These are phyloP conservation scores for Chimonanthus praecox DNA, from an alignment of 164 flowering plant genomes.

Conservation along the genomic window DNA sequence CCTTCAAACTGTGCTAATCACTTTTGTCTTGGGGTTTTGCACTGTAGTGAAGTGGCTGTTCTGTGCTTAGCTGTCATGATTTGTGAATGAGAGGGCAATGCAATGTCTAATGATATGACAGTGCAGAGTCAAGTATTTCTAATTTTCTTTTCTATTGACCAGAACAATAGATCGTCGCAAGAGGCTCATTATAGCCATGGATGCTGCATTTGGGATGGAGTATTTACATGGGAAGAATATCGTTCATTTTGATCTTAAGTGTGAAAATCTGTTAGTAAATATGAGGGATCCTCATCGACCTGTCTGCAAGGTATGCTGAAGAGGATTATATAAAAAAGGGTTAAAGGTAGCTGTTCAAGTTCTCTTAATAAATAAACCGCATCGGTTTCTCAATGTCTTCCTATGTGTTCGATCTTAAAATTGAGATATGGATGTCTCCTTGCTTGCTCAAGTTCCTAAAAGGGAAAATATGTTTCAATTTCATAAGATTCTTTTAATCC, in stretches of 20 bases:
- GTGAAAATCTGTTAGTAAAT: conserved; percentile 86
- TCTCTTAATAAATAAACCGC: background rate
- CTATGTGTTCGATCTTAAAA: background rate
- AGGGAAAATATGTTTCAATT: too few species aligned
- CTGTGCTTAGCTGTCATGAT: background rate
- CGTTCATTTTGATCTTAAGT: conserved; percentile 95
- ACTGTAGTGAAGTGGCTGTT: background rate
- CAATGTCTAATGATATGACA: too few species aligned
- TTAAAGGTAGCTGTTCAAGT: background rate
- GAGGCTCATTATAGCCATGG: conserved; percentile 94
- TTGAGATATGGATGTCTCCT: background rate
- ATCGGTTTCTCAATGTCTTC: background rate
- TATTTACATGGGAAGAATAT: conserved; percentile 92
- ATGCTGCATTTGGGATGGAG: conserved; percentile 96
- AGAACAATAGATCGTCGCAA: conserved; percentile 98
- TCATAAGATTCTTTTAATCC: background rate
- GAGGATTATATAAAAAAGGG: background rate
- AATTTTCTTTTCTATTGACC: conserved; percentile 16
- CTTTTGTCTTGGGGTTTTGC: background rate
- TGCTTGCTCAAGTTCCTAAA: background rate
- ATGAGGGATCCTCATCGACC: conserved; percentile 98
- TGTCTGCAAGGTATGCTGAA: conserved; percentile 75
- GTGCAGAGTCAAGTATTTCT: background rate
- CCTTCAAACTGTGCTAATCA: background rate
- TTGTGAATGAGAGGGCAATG: background rate